Conservation (phyloP, 352 stramenopile species). For the Phytophthora citricola region DNA sequence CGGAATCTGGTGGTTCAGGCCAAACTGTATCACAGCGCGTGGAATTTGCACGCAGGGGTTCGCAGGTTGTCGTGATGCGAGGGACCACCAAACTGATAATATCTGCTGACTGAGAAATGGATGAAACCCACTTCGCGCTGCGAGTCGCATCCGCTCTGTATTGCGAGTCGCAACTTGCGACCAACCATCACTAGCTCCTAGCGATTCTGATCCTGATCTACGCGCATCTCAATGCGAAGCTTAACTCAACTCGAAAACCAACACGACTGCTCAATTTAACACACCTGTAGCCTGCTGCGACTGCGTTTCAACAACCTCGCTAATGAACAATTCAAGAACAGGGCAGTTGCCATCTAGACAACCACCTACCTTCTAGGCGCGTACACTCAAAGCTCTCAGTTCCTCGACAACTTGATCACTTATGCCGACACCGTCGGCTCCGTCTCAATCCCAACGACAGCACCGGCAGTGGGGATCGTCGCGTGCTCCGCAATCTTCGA, state of each 20-base stretch:
- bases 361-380: constrained; percentile 8
- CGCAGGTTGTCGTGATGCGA: too few relatives aligned
- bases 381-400: constrained; percentile 26
- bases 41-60: too few relatives aligned
- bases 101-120: too few relatives aligned
- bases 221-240: too few relatives aligned
- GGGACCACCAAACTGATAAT: neutral
- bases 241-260: constrained; percentile 5
- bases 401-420: constrained; percentile 17
- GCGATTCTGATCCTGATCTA: too few relatives aligned
- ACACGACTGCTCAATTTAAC: constrained; percentile 33
- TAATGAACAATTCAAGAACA: constrained; percentile 33
- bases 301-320: constrained; percentile 10
- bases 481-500: constrained; percentile 16
- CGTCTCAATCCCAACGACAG: constrained; percentile 19
- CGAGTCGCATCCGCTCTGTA: too few relatives aligned
- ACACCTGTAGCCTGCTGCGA: constrained; percentile 13
- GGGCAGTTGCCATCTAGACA: constrained; percentile 6
- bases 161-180: too few relatives aligned
- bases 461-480: constrained; percentile 1
- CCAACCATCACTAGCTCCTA: too few relatives aligned
- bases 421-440: constrained; percentile 31
- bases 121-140: too few relatives aligned
- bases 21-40: too few relatives aligned
- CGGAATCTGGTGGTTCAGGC: constrained; percentile 14